Percentiles rank a stretch among this genome's conserved stretches.
Conservation (phyloP, 306 rosid species). For the Lablab purpureus region DNA sequence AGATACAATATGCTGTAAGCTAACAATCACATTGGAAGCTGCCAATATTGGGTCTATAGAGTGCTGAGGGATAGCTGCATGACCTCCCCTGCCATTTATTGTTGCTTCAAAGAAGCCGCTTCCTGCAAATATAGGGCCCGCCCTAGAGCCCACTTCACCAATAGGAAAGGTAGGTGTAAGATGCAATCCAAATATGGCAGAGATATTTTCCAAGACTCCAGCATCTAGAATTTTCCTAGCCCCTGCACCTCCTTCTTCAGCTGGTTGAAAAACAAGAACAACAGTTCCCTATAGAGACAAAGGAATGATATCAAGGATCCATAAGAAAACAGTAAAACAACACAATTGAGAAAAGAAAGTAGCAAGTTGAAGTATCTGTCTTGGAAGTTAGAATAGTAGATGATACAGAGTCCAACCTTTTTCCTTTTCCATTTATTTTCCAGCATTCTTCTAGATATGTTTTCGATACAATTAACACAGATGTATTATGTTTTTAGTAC, state of each 20-base stretch:
- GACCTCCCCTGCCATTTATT: constrained; percentile 90
- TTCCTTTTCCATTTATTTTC: not conserved
- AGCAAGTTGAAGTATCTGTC: constrained; percentile 6
- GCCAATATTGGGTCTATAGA: constrained; percentile 88
- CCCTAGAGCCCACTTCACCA: constrained; percentile 67
- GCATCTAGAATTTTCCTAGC: constrained; percentile 74
- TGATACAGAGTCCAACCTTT: constrained; percentile 11
- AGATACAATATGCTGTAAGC: constrained; percentile 88
- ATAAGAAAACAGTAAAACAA: constrained; percentile 32
- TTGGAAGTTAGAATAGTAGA: not conserved
- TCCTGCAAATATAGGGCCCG: constrained; percentile 80
- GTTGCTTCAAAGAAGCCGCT: constrained; percentile 81
- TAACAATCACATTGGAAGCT: constrained; percentile 77
- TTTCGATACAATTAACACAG: constrained; percentile 9
- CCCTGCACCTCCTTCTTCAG: constrained; percentile 94
- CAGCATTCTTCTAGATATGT: constrained; percentile 9
- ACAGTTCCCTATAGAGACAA: constrained; percentile 73
- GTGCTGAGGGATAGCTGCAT: constrained; percentile 89
- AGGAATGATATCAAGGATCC: constrained; percentile 33
- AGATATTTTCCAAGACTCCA: constrained; percentile 66
- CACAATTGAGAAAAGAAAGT: not conserved
- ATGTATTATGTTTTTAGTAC: constrained; percentile 1
- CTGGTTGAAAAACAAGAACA: constrained; percentile 93
- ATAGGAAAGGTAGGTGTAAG: constrained; percentile 40
- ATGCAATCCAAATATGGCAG: constrained; percentile 85